A percentile compares a stretch with the other conserved stretches of the same genome.
These are phyloP conservation scores for Lactarius trivialis DNA, from an alignment of 768 basidiomycete genomes.

Conservation along the genomic window DNA sequence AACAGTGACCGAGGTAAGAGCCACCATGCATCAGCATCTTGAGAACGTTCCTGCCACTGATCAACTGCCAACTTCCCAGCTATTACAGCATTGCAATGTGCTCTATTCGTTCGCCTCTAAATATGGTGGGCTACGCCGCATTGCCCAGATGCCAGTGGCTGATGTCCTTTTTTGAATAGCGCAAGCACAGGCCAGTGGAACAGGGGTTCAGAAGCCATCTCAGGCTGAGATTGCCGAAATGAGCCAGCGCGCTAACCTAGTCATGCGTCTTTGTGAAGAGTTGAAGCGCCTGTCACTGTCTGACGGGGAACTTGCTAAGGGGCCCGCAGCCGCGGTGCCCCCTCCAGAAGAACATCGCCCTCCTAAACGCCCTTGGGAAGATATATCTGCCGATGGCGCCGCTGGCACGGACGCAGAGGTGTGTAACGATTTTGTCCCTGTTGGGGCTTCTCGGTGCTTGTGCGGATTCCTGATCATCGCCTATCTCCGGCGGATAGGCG, in stretches of 20 bases:
- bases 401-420: slow-evolving; percentile 16
- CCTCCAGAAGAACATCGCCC: slow-evolving; percentile 49
- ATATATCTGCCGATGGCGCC: slow-evolving; percentile 44
- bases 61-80: slow-evolving; percentile 32
- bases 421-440: slow-evolving; percentile 10
- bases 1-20: slow-evolving; percentile 21
- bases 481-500: slow-evolving; percentile 32
- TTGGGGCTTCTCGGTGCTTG: slow-evolving; percentile 14
- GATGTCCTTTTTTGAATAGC: slow-evolving; percentile 21
- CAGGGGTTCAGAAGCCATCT: slow-evolving; percentile 44
- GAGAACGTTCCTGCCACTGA: slow-evolving; percentile 9
- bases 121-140: slow-evolving; percentile 44
- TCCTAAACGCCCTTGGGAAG: slow-evolving; percentile 79
- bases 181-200: slow-evolving; percentile 37
- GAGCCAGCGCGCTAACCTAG: slow-evolving; percentile 56
- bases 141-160: not conserved
- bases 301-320: slow-evolving; percentile 24
- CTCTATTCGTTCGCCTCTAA: slow-evolving; percentile 60
- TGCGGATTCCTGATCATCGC: slow-evolving; percentile 19
- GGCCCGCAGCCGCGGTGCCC: slow-evolving; percentile 13
- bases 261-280: slow-evolving; percentile 63
- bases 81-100: slow-evolving; percentile 52
- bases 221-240: slow-evolving; percentile 60
- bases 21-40: slow-evolving; percentile 1
- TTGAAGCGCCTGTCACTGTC: slow-evolving; percentile 39